Evolutionary conservation across 352 stramenopile species (phyloP), one percentile per base, ranked within the genome.

Genomic region (Pythium scleroteichum): DNA sequence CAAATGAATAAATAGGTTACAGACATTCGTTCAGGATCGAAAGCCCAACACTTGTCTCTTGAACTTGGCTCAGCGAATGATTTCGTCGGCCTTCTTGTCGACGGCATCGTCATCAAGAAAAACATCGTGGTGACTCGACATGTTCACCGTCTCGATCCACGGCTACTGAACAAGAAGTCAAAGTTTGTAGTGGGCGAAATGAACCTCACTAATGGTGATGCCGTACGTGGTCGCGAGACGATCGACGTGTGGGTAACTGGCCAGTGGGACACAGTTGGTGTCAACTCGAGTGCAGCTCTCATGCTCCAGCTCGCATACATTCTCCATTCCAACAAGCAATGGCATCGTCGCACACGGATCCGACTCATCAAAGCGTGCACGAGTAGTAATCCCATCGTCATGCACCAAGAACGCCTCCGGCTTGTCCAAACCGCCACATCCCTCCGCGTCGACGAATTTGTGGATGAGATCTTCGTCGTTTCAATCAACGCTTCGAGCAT

Each of bases 211-310:
- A 13, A 17, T 9, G 26, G 10, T 4, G 24, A 13, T 0, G 14
- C 2, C 17, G 58, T 54, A 4, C 57, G 54, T 6, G 57, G 33
- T 23, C 46, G 48, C 20, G 64, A 75, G 50, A 84, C 75, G 2
- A 79, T 90, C 41, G 78, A 88, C 39, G 73, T 88, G 14, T 90
- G 80, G 80, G 73, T 85, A 22, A 75, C 75, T 4, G 53, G 51
- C 10, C 53, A 61, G n/a, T 73, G 62, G 61, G 71, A 74, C 8
- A 53, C 69, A 10, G 58, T 60, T 5, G 68, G 53, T 16, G 66
- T 78, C 2, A 56, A 76, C 22, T 65, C 71, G 17, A 73, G 54
- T 27, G 61, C 67, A 4, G 72, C 75, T 17, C 53, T 87, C 19
- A 79, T 87, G 68, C 50, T 75, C 12, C 70, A 78, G 56, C 59